phyloP scores from a whole-genome alignment of 805 yeast species.

The Candida silvicultrix region DNA sequence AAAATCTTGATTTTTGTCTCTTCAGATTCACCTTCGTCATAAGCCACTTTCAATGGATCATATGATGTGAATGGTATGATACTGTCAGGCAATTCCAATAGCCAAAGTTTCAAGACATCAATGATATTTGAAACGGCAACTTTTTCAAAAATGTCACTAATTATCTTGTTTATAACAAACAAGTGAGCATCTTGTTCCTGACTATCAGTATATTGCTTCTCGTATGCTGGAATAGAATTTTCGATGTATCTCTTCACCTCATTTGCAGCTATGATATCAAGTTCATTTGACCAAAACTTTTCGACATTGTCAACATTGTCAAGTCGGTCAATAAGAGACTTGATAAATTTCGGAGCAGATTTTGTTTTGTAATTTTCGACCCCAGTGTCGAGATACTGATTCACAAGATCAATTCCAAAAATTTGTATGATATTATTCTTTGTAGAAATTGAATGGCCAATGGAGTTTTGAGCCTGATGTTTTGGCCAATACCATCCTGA shows the following conservation, averaged over 20 bases:
- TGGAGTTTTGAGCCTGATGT: slow-evolving; percentile 7
- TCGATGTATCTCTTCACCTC: slow-evolving; percentile 6
- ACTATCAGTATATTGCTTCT: background rate
- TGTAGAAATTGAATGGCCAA: slow-evolving; percentile 3
- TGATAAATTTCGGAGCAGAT: slow-evolving; percentile 16
- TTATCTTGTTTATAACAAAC: slow-evolving; percentile 1
- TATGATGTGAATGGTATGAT: slow-evolving; percentile 34
- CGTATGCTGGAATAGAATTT: background rate
- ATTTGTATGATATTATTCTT: slow-evolving; percentile 2
- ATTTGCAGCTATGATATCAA: slow-evolving; percentile 14
- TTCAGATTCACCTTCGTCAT: slow-evolving; percentile 4
- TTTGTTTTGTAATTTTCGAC: slow-evolving; percentile 7
- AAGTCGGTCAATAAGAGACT: slow-evolving; percentile 4
- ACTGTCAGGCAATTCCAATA: slow-evolving; percentile 57
- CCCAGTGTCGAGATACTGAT: slow-evolving; percentile 4
- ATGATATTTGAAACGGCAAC: slow-evolving; percentile 15
- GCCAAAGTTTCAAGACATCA: slow-evolving; percentile 44
- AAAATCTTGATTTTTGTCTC: slow-evolving; percentile 10
- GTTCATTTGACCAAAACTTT: slow-evolving; percentile 9
- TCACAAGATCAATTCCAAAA: slow-evolving; percentile 19
- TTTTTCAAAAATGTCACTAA: slow-evolving; percentile 8
- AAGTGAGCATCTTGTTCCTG: background rate
- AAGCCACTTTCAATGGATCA: slow-evolving; percentile 16
- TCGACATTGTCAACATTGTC: slow-evolving; percentile 5
- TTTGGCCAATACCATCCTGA: slow-evolving; percentile 24